Evolutionary conservation across 805 yeast genomes (phyloP).

Genomic region (Teunomyces cretensis): DNA sequence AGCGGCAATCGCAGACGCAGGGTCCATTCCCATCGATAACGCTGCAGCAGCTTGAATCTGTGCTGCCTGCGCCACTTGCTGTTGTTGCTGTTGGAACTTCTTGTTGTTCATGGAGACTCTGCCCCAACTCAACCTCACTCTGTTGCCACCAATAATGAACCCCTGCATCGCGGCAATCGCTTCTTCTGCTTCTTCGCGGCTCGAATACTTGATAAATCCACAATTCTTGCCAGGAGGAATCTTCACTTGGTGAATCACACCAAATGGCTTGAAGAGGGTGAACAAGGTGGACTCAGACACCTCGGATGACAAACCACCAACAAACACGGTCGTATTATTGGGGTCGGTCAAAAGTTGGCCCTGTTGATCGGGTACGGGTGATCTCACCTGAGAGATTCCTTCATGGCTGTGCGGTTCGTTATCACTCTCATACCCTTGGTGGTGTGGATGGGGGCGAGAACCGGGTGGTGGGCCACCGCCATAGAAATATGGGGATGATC

Average conservation of each 20-base stretch:
- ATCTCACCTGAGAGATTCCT: too few species aligned
- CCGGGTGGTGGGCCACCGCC: slow-evolving; percentile 6
- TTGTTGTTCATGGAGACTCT: slow-evolving; percentile 42
- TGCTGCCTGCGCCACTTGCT: slow-evolving; percentile 30
- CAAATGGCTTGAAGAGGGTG: slow-evolving; percentile 69
- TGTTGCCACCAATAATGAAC: slow-evolving; percentile 78
- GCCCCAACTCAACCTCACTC: slow-evolving; percentile 89
- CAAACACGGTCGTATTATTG: slow-evolving; percentile 71
- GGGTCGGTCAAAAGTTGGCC: slow-evolving; percentile 48
- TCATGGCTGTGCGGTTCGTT: neutral
- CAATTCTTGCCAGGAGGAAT: slow-evolving; percentile 83
- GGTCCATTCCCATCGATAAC: slow-evolving; percentile 37
- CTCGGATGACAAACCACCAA: slow-evolving; percentile 71
- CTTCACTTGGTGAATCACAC: slow-evolving; percentile 65
- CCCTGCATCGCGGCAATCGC: slow-evolving; percentile 91
- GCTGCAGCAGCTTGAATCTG: slow-evolving; percentile 41
- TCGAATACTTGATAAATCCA: slow-evolving; percentile 82
- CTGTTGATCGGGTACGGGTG: neutral
- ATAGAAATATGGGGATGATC: slow-evolving; percentile 6
- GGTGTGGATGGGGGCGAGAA: neutral
- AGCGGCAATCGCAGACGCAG: slow-evolving; percentile 30
- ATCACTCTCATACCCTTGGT: neutral
- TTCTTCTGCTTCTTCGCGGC: slow-evolving; percentile 77
- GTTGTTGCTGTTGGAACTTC: slow-evolving; percentile 32
- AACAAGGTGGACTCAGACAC: slow-evolving; percentile 61